phyloP scores from a whole-genome alignment of 2,329 filamentous ascomycete genomes.

The Alternaria sp. region DNA sequence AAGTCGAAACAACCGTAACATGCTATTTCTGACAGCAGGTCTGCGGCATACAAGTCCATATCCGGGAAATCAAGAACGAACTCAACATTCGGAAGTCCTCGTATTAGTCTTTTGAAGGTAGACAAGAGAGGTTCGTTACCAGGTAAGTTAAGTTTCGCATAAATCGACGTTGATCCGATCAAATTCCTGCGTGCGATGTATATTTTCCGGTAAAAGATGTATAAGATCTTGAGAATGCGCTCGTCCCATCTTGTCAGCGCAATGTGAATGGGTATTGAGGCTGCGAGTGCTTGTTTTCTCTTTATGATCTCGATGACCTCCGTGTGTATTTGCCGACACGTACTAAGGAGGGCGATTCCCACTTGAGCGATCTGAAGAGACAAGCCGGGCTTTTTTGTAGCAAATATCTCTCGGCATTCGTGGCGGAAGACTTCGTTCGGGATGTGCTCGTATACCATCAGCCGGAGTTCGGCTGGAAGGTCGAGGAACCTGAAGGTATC shows the following conservation, averaged over 20 bases:
- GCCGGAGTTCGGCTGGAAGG: conserved; percentile 3
- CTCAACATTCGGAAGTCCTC: background rate
- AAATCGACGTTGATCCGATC: background rate
- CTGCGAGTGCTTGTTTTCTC: background rate
- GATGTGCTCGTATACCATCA: conserved; percentile 8
- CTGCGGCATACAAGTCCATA: background rate
- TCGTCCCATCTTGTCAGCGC: background rate
- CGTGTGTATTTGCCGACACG: background rate
- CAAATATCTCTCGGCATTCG: background rate
- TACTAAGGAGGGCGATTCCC: background rate
- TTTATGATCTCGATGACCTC: background rate
- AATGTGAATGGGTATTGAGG: background rate
- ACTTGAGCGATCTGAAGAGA: background rate
- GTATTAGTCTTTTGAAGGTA: background rate
- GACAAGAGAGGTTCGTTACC: background rate
- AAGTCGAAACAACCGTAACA: background rate
- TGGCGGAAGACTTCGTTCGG: background rate
- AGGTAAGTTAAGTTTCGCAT: background rate
- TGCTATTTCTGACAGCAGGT: background rate
- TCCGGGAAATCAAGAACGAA: background rate
- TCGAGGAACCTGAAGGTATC: conserved; percentile 7
- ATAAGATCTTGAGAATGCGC: background rate
- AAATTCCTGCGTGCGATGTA: background rate
- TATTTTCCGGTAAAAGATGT: background rate
- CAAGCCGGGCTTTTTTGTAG: background rate